Percentiles rank a stretch among this genome's conserved stretches.
phyloP scores from a whole-genome alignment of 371 early-diverging fungal species.

The Apophysomyces elegans region DNA sequence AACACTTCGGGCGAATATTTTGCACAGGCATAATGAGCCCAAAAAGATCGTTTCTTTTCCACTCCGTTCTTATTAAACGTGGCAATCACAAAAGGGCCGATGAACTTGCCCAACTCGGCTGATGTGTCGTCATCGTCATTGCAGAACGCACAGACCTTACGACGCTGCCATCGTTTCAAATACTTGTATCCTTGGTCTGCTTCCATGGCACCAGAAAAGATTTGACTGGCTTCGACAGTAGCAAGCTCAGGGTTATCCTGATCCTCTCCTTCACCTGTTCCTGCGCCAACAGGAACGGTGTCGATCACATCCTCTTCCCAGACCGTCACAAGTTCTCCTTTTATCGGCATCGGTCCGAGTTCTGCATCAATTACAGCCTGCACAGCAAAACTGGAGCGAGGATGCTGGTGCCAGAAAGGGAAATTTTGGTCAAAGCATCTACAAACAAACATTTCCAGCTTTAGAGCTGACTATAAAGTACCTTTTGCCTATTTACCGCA shows the following conservation, averaged over 20 bases:
- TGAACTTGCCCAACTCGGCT: slow-evolving; percentile 58
- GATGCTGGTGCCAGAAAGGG: slow-evolving; percentile 79
- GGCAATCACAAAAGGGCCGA: slow-evolving; percentile 60
- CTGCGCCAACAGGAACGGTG: slow-evolving; percentile 9
- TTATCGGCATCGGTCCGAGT: slow-evolving; percentile 53
- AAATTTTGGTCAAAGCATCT: slow-evolving; percentile 79
- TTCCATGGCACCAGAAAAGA: slow-evolving; percentile 44
- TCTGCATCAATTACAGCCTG: slow-evolving; percentile 64
- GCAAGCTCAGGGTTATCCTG: background rate
- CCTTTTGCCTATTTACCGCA: slow-evolving; percentile 35
- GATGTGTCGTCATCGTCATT: slow-evolving; percentile 71
- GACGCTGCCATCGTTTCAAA: slow-evolving; percentile 56
- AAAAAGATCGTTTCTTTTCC: slow-evolving; percentile 66
- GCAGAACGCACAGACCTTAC: slow-evolving; percentile 76
- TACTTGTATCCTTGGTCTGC: slow-evolving; percentile 51
- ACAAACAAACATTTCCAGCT: slow-evolving; percentile 22
- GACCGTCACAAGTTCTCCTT: slow-evolving; percentile 63
- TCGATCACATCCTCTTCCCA: slow-evolving; percentile 70
- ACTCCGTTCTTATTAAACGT: slow-evolving; percentile 49
- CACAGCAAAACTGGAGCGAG: slow-evolving; percentile 77
- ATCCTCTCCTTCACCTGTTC: background rate
- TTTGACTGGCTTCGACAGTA: slow-evolving; percentile 38
- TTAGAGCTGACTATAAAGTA: slow-evolving; percentile 12
- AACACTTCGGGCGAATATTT: slow-evolving; percentile 86
- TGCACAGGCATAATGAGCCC: slow-evolving; percentile 90